Conservation (phyloP, 495 filamentous ascomycete species). For the Podospora fimiseda region DNA sequence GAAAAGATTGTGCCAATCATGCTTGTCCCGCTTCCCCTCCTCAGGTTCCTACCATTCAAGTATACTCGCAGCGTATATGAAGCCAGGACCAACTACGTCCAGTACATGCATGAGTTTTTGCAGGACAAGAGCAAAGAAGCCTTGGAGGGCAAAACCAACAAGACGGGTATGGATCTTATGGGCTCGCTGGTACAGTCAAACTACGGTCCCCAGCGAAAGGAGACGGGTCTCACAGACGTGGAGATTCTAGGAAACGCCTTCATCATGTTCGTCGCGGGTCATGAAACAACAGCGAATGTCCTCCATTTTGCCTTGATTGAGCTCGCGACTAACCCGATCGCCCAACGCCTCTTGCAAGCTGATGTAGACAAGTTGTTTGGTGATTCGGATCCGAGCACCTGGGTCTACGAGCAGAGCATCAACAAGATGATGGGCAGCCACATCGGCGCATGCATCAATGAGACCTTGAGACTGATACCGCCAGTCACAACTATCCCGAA, state of each 20-base stretch:
- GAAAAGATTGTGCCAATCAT: slow-evolving; percentile 50
- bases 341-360: slow-evolving; percentile 53
- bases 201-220: slow-evolving; percentile 29
- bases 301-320: slow-evolving; percentile 56
- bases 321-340: slow-evolving; percentile 52
- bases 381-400: slow-evolving; percentile 42
- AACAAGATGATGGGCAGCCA: slow-evolving; percentile 52
- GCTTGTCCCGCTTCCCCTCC: slow-evolving; percentile 33
- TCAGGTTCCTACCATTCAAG: slow-evolving; percentile 43
- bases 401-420: slow-evolving; percentile 57
- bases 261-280: slow-evolving; percentile 64
- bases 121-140: slow-evolving; percentile 48
- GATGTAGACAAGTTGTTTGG: slow-evolving; percentile 55
- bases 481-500: slow-evolving; percentile 59
- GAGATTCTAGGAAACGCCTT: slow-evolving; percentile 69
- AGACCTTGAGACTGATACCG: slow-evolving; percentile 58
- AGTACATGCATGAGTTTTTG: slow-evolving; percentile 61
- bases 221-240: slow-evolving; percentile 36
- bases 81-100: slow-evolving; percentile 53
- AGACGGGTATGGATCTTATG: slow-evolving; percentile 59
- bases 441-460: slow-evolving; percentile 62
- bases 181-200: slow-evolving; percentile 46
- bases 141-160: slow-evolving; percentile 32
- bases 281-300: slow-evolving; percentile 65
- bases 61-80: slow-evolving; percentile 39